Percentiles rank a stretch among this genome's conserved stretches.
phyloP scores from a whole-genome alignment of 768 basidiomycete species.

The Kwoniella newhampshirensis region DNA sequence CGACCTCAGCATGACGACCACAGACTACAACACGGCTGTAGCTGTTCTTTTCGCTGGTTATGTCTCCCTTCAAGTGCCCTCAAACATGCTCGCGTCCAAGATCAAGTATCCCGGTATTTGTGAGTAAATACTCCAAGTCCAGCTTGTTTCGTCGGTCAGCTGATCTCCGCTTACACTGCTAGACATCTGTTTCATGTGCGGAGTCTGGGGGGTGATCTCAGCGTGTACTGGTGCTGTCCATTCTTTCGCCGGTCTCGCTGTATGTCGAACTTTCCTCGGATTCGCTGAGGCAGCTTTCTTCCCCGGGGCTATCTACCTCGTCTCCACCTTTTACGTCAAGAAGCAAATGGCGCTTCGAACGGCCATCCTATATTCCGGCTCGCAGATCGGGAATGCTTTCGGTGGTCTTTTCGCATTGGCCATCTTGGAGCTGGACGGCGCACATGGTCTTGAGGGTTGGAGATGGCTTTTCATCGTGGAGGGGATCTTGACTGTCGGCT shows the following conservation, averaged over 20 bases:
- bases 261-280: conserved; percentile 34
- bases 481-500: conserved; percentile 23
- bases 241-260: conserved; percentile 37
- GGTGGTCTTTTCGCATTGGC: conserved; percentile 48
- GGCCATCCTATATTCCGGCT: conserved; percentile 43
- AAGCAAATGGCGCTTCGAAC: conserved; percentile 40
- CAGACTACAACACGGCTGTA: conserved; percentile 33
- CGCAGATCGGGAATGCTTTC: conserved; percentile 46
- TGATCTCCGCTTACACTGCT: neutral
- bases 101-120: conserved; percentile 41
- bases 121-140: conserved; percentile 9
- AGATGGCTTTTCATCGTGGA: conserved; percentile 48
- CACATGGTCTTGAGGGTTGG: conserved; percentile 50
- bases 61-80: conserved; percentile 44
- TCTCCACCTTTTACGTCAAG: conserved; percentile 42
- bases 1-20: conserved; percentile 30
- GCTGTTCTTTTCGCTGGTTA: conserved; percentile 51
- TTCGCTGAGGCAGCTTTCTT: conserved; percentile 43
- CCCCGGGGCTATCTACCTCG: conserved; percentile 41
- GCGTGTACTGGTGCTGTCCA: conserved; percentile 41
- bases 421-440: conserved; percentile 40
- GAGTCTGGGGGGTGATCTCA: conserved; percentile 42
- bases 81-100: conserved; percentile 47
- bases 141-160: too few species aligned
- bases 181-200: conserved; percentile 42